Evolutionary conservation across 352 stramenopile genomes (phyloP), one percentile per base, ranked within the genome.

Genomic region (Phytopythium oedochilum): DNA sequence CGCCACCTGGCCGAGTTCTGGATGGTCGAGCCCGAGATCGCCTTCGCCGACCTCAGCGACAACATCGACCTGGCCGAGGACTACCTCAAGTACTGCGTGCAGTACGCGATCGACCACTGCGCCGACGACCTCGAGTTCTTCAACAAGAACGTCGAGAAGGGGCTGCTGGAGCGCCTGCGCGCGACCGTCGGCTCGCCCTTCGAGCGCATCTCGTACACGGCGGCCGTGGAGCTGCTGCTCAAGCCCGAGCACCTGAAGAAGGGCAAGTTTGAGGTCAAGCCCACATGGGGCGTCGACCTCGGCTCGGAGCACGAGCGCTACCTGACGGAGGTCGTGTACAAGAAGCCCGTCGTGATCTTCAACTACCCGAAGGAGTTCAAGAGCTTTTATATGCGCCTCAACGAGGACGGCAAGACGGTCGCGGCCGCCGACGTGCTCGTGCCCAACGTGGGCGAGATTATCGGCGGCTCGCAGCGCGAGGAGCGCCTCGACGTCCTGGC

Each of bases 311-410:
- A 99, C 69, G 97, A 99, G 71, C 83, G 96, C 31, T 99, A 96
- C 76, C 73, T 99, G 49, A 94, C 95, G 10, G 96, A 99, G 73
- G 71, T 73, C 44, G 76, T 90, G 18, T 90, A 74, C 72, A 83
- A 88, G 68, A 89, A 91, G 67, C 83, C 83, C 5, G 94, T 98
- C 9, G 98, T 99, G 73, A 94, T 99, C 57, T 99, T 97, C 64
- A 89, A 99, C 70, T 99, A 99, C 82, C 97, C 97, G 8, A 98
- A 97, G 65, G 83, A 89, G 45, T 98, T 99, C 68, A 99, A 99
- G 85, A 97, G 96, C 42, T 99, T 99, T 66, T 99, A 99, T 84
- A 99, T 99, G 97, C 86, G 96, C 47, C 78, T 98, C 59, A 99
- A 99, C 71, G 94, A 98, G 46, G 93, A 97, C 63, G 89, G 86